Base-by-base conservation (phyloP, 257 asterid genomes). In the Fraxinus cuspidata region DNA sequence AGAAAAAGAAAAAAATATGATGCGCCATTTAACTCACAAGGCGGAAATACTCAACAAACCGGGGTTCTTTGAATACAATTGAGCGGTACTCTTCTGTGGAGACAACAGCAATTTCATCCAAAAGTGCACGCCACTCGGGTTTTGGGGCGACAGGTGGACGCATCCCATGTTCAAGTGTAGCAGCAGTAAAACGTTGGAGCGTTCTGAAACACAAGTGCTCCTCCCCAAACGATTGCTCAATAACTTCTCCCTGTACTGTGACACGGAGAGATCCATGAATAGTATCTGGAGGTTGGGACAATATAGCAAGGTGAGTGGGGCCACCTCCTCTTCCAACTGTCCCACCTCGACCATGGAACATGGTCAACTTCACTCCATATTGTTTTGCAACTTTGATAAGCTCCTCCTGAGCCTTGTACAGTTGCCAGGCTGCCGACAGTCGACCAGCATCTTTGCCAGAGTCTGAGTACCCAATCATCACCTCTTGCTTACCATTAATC, bases 361-460 rank as follows among this genome's bases (percentile, higher is more conserved):
- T 85, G 12, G 88, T 88, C 51, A 88, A 79, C 82, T 88, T 88
- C 78, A 88, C 88, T 21, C 89, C 89, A 19, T 38, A 80, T 53
- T 84, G 31, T 80, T 88, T 88, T 2, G 89, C 84, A 47, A 86
- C 91, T 71, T 84, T 83, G 56, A 88, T 70, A 40, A 88, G 89
- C 74, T 85, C 91, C 73, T 85, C 91, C 74, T 88, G 91, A 75
- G 91, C 87, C 83, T 85, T 88, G 58, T 88, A 88, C 35, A 88
- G 64, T 74, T 88, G 85, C 91, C 91, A 88, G 51, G 91, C 91
- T 21, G 91, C 89, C 2, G 91, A 80, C 23, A 88, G 82, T 19
- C 91, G 78, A 25, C 91, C 91, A 38, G 91, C 91, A 82, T 88
- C 91, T 80, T 88, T 88, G 19, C 91, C 91, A 18, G 91, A 88